A percentile compares a stretch with the other conserved stretches of the same genome.
Conservation (phyloP, 2,329 filamentous ascomycete genomes). For the Diplodia corticola region DNA sequence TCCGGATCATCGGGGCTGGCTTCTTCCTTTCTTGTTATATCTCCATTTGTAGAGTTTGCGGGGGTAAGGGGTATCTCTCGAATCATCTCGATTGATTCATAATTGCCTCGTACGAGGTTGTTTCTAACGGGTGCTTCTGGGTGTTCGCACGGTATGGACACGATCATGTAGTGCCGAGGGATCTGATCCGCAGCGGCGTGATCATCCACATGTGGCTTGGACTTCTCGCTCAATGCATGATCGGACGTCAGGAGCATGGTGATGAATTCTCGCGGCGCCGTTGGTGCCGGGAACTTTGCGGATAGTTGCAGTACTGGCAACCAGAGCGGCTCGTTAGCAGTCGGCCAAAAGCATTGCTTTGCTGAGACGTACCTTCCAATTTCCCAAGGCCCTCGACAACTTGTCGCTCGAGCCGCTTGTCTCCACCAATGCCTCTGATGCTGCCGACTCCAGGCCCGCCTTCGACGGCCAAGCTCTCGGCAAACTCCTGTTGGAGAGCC, state of each 20-base stretch:
- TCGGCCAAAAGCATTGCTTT: not conserved
- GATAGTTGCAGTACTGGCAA: slow-evolving; percentile 75
- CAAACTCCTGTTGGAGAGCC: slow-evolving; percentile 77
- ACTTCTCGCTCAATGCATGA: slow-evolving; percentile 51
- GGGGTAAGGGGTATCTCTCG: slow-evolving; percentile 68
- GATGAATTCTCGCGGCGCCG: slow-evolving; percentile 84
- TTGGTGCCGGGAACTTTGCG: slow-evolving; percentile 87
- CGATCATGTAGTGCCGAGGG: slow-evolving; percentile 76
- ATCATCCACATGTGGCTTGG: slow-evolving; percentile 32
- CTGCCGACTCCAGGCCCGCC: slow-evolving; percentile 70
- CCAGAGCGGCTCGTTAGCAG: not conserved
- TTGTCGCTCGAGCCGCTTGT: slow-evolving; percentile 68
- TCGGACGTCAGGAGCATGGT: slow-evolving; percentile 71
- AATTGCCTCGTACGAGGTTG: slow-evolving; percentile 79
- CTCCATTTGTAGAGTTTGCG: slow-evolving; percentile 42
- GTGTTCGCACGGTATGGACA: slow-evolving; percentile 82
- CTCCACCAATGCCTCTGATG: slow-evolving; percentile 82
- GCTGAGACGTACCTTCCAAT: slow-evolving; percentile 56
- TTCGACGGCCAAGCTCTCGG: slow-evolving; percentile 70
- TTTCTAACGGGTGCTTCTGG: slow-evolving; percentile 67
- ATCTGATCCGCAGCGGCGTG: slow-evolving; percentile 39
- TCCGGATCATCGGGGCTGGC: slow-evolving; percentile 48
- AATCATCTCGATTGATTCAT: slow-evolving; percentile 90
- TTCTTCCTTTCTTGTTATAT: slow-evolving; percentile 32
- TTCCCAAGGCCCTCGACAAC: slow-evolving; percentile 61